A percentile compares a stretch with the other conserved stretches of the same genome.
Evolutionary conservation across 2,329 filamentous ascomycete genomes (phyloP).

Genomic region (Chlorencoelia australis): DNA sequence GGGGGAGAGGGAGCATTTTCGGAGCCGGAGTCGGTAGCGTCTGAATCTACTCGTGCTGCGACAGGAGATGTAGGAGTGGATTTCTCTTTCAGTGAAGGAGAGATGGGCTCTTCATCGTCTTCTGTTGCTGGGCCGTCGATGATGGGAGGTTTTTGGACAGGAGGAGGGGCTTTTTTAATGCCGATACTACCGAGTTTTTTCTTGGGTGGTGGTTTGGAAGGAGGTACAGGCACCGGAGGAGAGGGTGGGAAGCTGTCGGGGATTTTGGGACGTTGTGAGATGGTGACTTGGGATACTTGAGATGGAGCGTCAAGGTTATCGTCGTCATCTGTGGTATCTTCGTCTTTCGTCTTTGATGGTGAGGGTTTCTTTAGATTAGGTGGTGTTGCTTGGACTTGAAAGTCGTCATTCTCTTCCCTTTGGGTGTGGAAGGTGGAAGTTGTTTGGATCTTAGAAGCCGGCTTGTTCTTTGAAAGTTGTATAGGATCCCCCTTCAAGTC

Average conservation of each 20-base stretch:
- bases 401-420: conserved; percentile 18
- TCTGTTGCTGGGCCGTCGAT: conserved; percentile 3
- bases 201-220: conserved; percentile 2
- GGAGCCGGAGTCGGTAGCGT: too few relatives aligned
- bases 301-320: conserved; percentile 23
- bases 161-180: conserved; percentile 2
- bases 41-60: too few relatives aligned
- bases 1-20: too few relatives aligned
- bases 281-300: conserved; percentile 6
- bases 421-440: neutral
- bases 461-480: conserved; percentile 11
- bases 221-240: neutral
- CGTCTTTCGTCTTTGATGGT: conserved; percentile 8
- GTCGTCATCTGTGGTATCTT: conserved; percentile 20
- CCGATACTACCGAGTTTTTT: conserved; percentile 10
- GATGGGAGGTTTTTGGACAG: neutral
- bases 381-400: conserved; percentile 26
- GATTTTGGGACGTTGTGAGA: conserved; percentile 16
- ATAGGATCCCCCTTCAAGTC: conserved; percentile 19
- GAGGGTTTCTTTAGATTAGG: conserved; percentile 10
- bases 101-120: conserved; percentile 5
- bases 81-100: neutral
- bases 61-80: too few relatives aligned
- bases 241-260: conserved; percentile 19
- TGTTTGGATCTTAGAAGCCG: conserved; percentile 1